Conservation (phyloP, 495 filamentous ascomycete species). For the Lasiosphaeriaceae sp. region DNA sequence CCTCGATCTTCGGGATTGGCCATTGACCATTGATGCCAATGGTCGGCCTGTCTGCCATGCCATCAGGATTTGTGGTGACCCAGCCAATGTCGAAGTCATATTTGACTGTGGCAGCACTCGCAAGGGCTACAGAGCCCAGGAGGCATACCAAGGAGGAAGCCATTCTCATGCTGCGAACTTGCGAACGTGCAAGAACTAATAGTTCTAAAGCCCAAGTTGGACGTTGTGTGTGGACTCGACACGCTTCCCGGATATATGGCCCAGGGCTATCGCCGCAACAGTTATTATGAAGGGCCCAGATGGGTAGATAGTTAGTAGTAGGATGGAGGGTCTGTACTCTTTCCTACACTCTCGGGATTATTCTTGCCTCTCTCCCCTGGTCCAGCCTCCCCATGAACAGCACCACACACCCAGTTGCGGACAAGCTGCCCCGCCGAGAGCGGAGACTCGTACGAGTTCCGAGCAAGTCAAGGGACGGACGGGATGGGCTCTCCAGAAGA, state of each 20-base stretch:
- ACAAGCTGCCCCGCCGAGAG: not conserved
- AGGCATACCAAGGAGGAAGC: conserved; percentile 12
- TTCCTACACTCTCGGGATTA: too few species aligned
- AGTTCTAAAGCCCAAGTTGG: not conserved
- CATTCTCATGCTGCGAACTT: not conserved
- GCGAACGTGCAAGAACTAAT: too few species aligned
- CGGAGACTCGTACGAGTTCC: conserved; percentile 6
- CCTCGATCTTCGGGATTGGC: conserved; percentile 67
- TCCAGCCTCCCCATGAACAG: not conserved
- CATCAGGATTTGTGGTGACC: conserved; percentile 80
- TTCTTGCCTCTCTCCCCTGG: not conserved
- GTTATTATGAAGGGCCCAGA: too few species aligned
- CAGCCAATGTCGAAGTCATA: conserved; percentile 79
- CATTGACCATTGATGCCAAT: conserved; percentile 79
- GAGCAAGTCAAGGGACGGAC: not conserved
- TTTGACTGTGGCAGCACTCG: conserved; percentile 56
- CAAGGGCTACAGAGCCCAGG: conserved; percentile 5
- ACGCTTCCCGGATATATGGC: too few species aligned
- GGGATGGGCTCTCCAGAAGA: not conserved
- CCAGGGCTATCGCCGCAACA: too few species aligned
- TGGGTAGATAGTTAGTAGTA: too few species aligned
- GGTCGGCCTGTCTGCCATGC: conserved; percentile 49
- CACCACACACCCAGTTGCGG: not conserved
- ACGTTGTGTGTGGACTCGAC: not conserved
- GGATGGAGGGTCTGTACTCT: too few species aligned